phyloP scores from a whole-genome alignment of 148 eudicot species.

The Silene conica region DNA sequence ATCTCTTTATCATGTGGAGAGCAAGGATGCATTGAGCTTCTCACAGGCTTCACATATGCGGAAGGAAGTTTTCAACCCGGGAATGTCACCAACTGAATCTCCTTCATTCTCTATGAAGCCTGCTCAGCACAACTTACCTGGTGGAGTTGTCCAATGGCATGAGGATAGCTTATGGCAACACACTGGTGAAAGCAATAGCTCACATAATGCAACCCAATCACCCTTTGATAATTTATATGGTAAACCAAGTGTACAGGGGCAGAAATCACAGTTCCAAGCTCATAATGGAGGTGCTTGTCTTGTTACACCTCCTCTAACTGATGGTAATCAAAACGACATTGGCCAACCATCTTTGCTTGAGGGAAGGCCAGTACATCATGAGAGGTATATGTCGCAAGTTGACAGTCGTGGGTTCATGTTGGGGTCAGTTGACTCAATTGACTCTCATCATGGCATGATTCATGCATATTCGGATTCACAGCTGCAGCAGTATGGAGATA shows the following conservation, averaged over 20 bases:
- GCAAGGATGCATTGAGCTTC: conserved; percentile 24
- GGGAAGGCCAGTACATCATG: conserved; percentile 36
- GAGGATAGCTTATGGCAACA: conserved; percentile 38
- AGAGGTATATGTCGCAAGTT: conserved; percentile 41
- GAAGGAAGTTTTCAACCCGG: conserved; percentile 32
- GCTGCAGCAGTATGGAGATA: conserved; percentile 52
- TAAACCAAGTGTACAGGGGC: conserved; percentile 24
- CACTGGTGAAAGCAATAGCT: conserved; percentile 39
- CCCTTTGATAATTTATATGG: conserved; percentile 30
- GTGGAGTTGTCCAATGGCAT: conserved; percentile 26
- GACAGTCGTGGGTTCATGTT: conserved; percentile 38
- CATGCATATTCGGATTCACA: conserved; percentile 84
- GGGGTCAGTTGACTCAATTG: conserved; percentile 39
- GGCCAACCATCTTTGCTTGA: conserved; percentile 30
- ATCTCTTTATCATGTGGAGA: conserved; percentile 32
- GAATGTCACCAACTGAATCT: conserved; percentile 33
- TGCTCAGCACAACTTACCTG: conserved; percentile 35
- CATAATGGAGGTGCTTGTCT: conserved; percentile 27
- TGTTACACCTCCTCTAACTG: conserved; percentile 25
- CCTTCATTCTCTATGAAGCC: conserved; percentile 37
- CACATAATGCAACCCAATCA: conserved; percentile 34
- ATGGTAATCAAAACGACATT: conserved; percentile 27
- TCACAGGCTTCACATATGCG: conserved; percentile 22
- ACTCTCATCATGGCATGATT: conserved; percentile 49
- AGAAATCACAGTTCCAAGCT: conserved; percentile 25